These are phyloP conservation scores for Ambrosiella cleistominuta DNA, from an alignment of 2,329 filamentous ascomycete genomes.

Conservation along the genomic window DNA sequence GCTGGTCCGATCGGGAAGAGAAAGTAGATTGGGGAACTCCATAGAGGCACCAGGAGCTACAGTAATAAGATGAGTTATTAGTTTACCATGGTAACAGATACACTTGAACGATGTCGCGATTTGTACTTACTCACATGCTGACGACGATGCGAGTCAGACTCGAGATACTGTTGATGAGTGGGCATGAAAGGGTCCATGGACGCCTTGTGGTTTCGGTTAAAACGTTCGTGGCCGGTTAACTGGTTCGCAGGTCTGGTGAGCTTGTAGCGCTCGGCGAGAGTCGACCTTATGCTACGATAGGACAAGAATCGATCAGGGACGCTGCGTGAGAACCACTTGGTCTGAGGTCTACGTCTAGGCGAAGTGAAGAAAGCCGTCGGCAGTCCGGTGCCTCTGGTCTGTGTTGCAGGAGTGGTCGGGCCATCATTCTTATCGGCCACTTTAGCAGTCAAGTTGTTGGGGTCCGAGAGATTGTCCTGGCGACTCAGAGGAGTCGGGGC, in stretches of 20 bases:
- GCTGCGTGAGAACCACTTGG: not conserved
- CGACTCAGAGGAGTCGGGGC: not conserved
- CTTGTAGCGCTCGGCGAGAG: slow-evolving; percentile 6
- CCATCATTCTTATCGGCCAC: not conserved
- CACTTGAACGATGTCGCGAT: no score
- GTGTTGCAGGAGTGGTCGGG: not conserved
- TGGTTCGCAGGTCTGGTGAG: not conserved
- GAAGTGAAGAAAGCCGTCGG: slow-evolving; percentile 6
- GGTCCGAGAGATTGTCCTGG: not conserved
- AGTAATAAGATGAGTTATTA: not conserved
- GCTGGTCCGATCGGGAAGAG: not conserved
- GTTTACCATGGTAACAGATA: no score
- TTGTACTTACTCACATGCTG: slow-evolving; percentile 6
- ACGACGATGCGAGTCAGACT: slow-evolving; percentile 1
- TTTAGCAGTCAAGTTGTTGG: not conserved
- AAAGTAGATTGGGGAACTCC: not conserved
- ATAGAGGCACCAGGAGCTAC: not conserved
- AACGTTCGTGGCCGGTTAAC: slow-evolving; percentile 3
- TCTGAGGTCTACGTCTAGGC: not conserved
- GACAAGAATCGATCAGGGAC: slow-evolving; percentile 9
- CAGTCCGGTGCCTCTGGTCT: not conserved
- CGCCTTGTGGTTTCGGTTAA: slow-evolving; percentile 1
- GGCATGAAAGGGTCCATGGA: slow-evolving; percentile 10
- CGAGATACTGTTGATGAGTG: slow-evolving; percentile 5
- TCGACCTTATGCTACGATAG: slow-evolving; percentile 2